Conservation (phyloP, 352 stramenopile species). For the Pythium insidiosum region DNA sequence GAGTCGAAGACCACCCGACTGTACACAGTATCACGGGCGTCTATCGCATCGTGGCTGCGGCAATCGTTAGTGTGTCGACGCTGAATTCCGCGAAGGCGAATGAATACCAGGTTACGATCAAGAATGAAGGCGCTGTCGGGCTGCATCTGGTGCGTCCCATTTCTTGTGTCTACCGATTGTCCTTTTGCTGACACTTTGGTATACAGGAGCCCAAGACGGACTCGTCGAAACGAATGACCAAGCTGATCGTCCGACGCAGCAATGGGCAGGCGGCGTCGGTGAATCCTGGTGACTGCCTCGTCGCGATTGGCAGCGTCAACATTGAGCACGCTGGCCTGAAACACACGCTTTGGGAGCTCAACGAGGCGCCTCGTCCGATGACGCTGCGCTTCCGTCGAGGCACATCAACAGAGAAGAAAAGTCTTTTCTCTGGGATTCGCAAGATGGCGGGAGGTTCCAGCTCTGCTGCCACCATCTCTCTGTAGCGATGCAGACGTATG, state of each 20-base stretch:
- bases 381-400: conserved; percentile 75
- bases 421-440: conserved; percentile 48
- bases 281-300: conserved; percentile 73
- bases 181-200: conserved; percentile 3
- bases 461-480: conserved; percentile 10
- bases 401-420: conserved; percentile 69
- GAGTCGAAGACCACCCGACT: conserved; percentile 59
- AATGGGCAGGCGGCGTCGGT: conserved; percentile 62
- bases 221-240: conserved; percentile 37
- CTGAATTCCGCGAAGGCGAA: conserved; percentile 66
- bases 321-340: conserved; percentile 81
- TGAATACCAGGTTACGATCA: conserved; percentile 75
- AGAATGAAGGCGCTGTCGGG: conserved; percentile 43
- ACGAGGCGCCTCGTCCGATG: conserved; percentile 62
- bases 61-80: conserved; percentile 72
- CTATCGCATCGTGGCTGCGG: conserved; percentile 75
- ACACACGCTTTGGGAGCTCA: conserved; percentile 80
- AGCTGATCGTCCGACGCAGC: conserved; percentile 71
- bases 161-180: background rate
- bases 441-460: conserved; percentile 21
- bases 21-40: conserved; percentile 77
- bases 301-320: conserved; percentile 74
- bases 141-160: conserved; percentile 44
- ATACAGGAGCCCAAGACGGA: conserved; percentile 32
- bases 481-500: conserved; percentile 2